These are phyloP conservation scores for Xylariaceae sp. DNA, from an alignment of 2,329 filamentous ascomycete species.

Conservation along the genomic window DNA sequence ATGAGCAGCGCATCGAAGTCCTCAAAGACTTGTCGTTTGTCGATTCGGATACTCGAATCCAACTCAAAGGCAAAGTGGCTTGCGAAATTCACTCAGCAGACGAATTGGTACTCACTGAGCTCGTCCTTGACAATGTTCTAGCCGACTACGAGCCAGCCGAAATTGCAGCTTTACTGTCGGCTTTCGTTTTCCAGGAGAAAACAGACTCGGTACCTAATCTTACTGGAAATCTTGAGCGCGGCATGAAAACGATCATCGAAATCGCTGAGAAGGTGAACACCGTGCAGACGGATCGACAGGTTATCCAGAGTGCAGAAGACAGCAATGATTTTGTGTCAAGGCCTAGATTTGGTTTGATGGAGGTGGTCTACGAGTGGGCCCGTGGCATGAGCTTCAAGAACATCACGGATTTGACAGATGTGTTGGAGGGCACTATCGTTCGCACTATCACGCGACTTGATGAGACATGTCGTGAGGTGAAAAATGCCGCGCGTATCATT, in stretches of 20 bases:
- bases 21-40: constrained; percentile 92
- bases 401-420: constrained; percentile 93
- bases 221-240: constrained; percentile 80
- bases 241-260: constrained; percentile 82
- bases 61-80: constrained; percentile 96
- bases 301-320: constrained; percentile 88
- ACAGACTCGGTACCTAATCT: constrained; percentile 81
- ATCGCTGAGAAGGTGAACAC: constrained; percentile 93
- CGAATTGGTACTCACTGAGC: constrained; percentile 92
- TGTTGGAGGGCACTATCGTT: constrained; percentile 96
- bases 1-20: constrained; percentile 91
- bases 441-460: constrained; percentile 91
- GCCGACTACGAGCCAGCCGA: constrained; percentile 95
- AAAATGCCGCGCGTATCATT: constrained; percentile 94
- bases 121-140: constrained; percentile 95
- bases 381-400: constrained; percentile 98
- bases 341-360: constrained; percentile 90
- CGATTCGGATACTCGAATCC: constrained; percentile 83
- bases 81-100: constrained; percentile 98
- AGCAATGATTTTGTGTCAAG: constrained; percentile 88
- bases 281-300: constrained; percentile 87
- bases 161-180: constrained; percentile 90
- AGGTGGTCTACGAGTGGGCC: constrained; percentile 99
- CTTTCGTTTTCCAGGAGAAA: constrained; percentile 98
- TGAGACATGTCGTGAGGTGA: constrained; percentile 95